Percentiles rank a stretch among this genome's conserved stretches.
phyloP scores from a whole-genome alignment of 164 flowering plant genomes.

The Vitis rotundifolia region DNA sequence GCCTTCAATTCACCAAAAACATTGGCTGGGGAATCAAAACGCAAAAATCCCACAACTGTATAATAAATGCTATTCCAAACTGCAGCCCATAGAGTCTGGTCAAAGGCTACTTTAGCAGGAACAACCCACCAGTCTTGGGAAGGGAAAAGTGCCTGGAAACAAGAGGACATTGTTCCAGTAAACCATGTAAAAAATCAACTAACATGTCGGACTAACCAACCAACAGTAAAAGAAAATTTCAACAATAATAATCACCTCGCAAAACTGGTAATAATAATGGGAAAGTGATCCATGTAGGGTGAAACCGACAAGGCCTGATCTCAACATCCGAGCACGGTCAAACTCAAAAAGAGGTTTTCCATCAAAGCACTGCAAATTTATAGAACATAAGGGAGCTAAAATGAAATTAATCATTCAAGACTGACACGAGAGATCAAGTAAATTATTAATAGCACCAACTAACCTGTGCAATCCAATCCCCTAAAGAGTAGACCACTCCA shows the following conservation, averaged over 20 bases:
- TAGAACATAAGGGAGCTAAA: neutral
- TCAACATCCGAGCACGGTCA: constrained; percentile 62
- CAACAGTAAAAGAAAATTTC: too few species aligned
- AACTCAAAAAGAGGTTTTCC: constrained; percentile 79
- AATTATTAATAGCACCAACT: constrained; percentile 4
- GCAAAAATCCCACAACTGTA: constrained; percentile 61
- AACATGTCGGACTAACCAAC: too few species aligned
- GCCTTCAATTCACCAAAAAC: constrained; percentile 62
- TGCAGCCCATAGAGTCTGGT: constrained; percentile 89
- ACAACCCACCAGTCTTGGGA: constrained; percentile 98
- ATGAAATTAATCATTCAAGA: neutral
- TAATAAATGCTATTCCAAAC: constrained; percentile 92
- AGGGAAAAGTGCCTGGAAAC: constrained; percentile 75
- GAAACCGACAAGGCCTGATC: constrained; percentile 84
- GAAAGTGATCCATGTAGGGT: constrained; percentile 82
- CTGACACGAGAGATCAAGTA: too few species aligned
- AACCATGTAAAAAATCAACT: neutral
- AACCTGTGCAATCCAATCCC: constrained; percentile 95
- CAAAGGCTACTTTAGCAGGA: constrained; percentile 87
- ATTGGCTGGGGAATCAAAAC: constrained; percentile 66
- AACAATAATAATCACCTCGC: constrained; percentile 51
- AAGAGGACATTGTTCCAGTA: constrained; percentile 18
- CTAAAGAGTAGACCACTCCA: constrained; percentile 78
- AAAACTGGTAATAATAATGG: constrained; percentile 75
- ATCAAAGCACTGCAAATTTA: constrained; percentile 56